Conservation (phyloP, 2,329 filamentous ascomycete species). For the Microsporum audouinii region DNA sequence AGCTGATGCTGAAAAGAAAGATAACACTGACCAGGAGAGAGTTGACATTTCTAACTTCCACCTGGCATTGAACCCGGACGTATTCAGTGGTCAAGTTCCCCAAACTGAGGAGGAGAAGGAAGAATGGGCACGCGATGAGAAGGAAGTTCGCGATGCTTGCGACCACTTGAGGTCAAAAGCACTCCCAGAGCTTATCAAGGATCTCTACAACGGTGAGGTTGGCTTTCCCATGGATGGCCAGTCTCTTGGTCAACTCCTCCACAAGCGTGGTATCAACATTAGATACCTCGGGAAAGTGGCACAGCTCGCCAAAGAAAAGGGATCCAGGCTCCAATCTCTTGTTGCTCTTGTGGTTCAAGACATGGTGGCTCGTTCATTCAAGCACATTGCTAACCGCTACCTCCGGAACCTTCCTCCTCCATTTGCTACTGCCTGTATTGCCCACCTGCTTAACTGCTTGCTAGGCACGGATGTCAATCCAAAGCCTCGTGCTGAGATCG, state of each 20-base stretch:
- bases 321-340: constrained; percentile 63
- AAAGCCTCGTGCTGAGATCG: constrained; percentile 67
- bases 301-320: constrained; percentile 53
- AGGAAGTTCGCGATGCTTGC: constrained; percentile 75
- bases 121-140: constrained; percentile 71
- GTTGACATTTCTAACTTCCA: constrained; percentile 81
- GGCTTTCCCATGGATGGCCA: constrained; percentile 98
- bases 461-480: constrained; percentile 65
- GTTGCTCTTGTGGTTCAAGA: constrained; percentile 71
- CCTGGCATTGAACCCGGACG: constrained; percentile 86
- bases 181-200: constrained; percentile 74
- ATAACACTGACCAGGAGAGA: constrained; percentile 46
- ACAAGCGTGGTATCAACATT: constrained; percentile 95
- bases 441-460: constrained; percentile 89
- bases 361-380: constrained; percentile 91
- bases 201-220: constrained; percentile 82
- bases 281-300: constrained; percentile 86
- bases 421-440: constrained; percentile 65
- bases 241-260: constrained; percentile 74
- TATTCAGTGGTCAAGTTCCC: constrained; percentile 82
- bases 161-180: constrained; percentile 62
- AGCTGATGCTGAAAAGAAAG: constrained; percentile 34
- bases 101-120: constrained; percentile 84
- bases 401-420: constrained; percentile 68
- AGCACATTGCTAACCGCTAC: constrained; percentile 74